These are phyloP conservation scores for Epichloe glyceriae DNA, from an alignment of 2,329 filamentous ascomycete genomes.

Conservation along the genomic window DNA sequence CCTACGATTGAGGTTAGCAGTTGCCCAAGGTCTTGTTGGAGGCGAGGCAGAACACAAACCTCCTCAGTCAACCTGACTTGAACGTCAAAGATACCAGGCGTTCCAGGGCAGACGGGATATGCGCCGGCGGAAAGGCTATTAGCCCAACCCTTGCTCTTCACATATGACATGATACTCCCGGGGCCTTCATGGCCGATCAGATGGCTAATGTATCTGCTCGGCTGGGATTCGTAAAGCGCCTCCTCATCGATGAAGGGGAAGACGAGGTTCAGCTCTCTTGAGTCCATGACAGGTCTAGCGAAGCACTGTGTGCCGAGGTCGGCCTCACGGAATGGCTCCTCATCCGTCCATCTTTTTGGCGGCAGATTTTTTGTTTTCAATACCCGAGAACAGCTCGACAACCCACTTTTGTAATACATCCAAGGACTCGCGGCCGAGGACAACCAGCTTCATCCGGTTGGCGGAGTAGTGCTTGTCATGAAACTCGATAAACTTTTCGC, in stretches of 20 bases:
- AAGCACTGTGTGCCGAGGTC: conserved; percentile 59
- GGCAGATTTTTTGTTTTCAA: conserved; percentile 70
- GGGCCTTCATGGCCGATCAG: conserved; percentile 87
- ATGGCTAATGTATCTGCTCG: conserved; percentile 76
- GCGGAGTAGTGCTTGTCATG: conserved; percentile 83
- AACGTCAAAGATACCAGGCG: conserved; percentile 65
- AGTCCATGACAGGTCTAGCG: conserved; percentile 85
- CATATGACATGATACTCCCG: conserved; percentile 78
- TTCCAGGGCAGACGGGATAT: conserved; percentile 63
- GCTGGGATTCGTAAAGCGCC: conserved; percentile 63
- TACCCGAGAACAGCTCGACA: conserved; percentile 65
- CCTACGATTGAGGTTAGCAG: conserved; percentile 20
- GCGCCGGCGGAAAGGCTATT: conserved; percentile 70
- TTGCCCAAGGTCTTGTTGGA: not conserved
- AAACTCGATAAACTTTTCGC: conserved; percentile 86
- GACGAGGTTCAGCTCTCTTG: conserved; percentile 61
- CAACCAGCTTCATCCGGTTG: conserved; percentile 84
- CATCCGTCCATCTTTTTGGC: conserved; percentile 40
- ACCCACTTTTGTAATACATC: conserved; percentile 79
- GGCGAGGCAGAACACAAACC: conserved; percentile 26
- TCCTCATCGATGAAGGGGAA: conserved; percentile 85
- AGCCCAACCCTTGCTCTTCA: conserved; percentile 84
- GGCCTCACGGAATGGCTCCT: conserved; percentile 34
- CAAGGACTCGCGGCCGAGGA: conserved; percentile 68
- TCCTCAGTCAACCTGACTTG: conserved; percentile 73